Conservation (phyloP, 2,329 filamentous ascomycete genomes). For the Ophiostoma piceae region DNA sequence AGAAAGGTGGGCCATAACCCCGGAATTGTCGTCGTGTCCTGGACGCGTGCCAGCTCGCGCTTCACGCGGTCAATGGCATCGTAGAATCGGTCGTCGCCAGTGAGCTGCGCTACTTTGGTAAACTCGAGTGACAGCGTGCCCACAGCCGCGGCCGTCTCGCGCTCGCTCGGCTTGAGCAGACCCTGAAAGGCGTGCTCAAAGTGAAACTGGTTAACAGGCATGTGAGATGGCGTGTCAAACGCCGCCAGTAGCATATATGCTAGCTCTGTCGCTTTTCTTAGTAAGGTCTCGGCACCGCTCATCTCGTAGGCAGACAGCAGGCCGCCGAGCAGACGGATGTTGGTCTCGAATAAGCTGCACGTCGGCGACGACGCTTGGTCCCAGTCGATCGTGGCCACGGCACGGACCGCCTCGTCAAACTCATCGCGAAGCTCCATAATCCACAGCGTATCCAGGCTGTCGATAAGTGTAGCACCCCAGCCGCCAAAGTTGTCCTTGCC, state of each 20-base stretch:
- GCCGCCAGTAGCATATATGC: conserved; percentile 61
- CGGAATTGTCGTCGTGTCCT: conserved; percentile 64
- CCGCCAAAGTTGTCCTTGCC: conserved; percentile 78
- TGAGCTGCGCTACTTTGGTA: conserved; percentile 63
- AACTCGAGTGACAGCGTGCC: conserved; percentile 70
- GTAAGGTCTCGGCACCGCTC: conserved; percentile 47
- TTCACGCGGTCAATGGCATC: conserved; percentile 72
- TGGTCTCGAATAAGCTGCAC: conserved; percentile 32
- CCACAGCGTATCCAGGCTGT: conserved; percentile 77
- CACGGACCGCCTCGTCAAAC: conserved; percentile 70
- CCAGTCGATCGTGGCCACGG: conserved; percentile 70
- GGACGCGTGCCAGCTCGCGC: conserved; percentile 60
- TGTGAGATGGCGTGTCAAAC: conserved; percentile 62
- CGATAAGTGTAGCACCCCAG: conserved; percentile 84
- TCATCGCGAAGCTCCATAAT: conserved; percentile 75
- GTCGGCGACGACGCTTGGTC: conserved; percentile 47
- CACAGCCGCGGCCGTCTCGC: conserved; percentile 33
- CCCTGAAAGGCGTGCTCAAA: conserved; percentile 18
- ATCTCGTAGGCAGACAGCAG: conserved; percentile 33
- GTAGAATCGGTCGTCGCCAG: conserved; percentile 63
- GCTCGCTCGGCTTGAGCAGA: background rate
- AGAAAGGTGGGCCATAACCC: conserved; percentile 69
- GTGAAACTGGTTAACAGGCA: conserved; percentile 45
- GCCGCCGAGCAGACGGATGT: conserved; percentile 34
- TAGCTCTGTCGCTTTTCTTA: conserved; percentile 58